A percentile compares a stretch with the other conserved stretches of the same genome.
phyloP scores from a whole-genome alignment of 768 basidiomycete genomes.

The Boletus eberwhitei region DNA sequence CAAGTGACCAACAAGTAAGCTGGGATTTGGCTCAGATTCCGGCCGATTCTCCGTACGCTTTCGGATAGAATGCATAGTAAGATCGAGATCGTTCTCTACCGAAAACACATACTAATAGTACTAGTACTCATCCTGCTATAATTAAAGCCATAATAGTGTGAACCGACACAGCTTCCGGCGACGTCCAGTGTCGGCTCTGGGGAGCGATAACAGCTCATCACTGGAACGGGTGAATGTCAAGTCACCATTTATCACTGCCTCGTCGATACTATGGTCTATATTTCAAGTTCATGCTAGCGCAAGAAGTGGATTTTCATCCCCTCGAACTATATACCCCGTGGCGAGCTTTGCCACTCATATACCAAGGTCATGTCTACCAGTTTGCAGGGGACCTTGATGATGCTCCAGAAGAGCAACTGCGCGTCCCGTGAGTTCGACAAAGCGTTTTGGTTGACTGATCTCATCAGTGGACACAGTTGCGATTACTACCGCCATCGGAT shows the following conservation, averaged over 20 bases:
- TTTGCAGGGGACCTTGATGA: background rate
- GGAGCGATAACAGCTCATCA: background rate
- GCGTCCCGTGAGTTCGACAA: background rate
- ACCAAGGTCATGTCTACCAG: background rate
- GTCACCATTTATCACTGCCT: background rate
- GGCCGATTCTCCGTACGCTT: background rate
- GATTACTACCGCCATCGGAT: background rate
- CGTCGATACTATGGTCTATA: background rate
- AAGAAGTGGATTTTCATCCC: background rate
- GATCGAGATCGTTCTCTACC: background rate
- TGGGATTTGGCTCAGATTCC: background rate
- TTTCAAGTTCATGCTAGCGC: background rate
- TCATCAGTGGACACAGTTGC: constrained; percentile 3
- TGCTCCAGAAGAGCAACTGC: background rate
- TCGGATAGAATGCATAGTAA: background rate
- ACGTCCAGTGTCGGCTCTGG: background rate
- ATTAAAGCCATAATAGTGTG: background rate
- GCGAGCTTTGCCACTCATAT: background rate
- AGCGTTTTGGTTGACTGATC: background rate
- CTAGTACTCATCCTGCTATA: background rate
- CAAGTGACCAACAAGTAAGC: background rate
- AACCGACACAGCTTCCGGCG: background rate
- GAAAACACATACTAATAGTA: background rate
- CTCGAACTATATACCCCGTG: background rate
- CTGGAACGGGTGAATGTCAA: background rate